Conservation (phyloP, 2,329 filamentous ascomycete genomes). For the Exophiala oligosperma region DNA sequence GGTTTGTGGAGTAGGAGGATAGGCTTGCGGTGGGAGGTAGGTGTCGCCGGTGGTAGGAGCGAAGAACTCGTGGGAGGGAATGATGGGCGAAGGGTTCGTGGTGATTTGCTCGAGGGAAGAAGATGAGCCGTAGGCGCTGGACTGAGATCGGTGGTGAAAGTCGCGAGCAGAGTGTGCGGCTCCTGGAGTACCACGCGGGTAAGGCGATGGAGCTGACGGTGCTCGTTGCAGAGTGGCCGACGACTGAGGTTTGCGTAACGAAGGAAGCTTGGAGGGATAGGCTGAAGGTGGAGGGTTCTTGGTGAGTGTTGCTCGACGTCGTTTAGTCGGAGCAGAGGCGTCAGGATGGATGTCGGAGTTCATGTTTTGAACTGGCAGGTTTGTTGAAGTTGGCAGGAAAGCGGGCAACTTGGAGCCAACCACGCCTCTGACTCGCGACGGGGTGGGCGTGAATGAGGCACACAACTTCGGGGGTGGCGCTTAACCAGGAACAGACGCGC, state of each 20-base stretch:
- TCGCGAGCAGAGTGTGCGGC: constrained; percentile 28
- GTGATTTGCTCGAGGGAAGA: constrained; percentile 48
- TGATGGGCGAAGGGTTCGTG: constrained; percentile 41
- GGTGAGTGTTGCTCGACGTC: constrained; percentile 27
- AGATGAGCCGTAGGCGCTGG: constrained; percentile 48
- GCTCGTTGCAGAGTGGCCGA: constrained; percentile 46
- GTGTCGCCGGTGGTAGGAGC: constrained; percentile 35
- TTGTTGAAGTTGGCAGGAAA: constrained; percentile 5
- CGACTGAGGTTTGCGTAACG: constrained; percentile 46
- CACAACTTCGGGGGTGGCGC: constrained; percentile 1
- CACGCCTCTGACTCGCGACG: not conserved
- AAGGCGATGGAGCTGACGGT: constrained; percentile 48
- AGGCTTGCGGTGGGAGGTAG: constrained; percentile 39
- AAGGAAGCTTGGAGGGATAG: constrained; percentile 35
- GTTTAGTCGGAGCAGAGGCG: constrained; percentile 19
- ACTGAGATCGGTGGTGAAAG: constrained; percentile 45
- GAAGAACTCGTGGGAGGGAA: constrained; percentile 34
- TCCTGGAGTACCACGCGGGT: constrained; percentile 38
- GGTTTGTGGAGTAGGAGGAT: constrained; percentile 32
- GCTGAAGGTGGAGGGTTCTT: constrained; percentile 46
- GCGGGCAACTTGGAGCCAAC: constrained; percentile 5
- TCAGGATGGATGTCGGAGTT: constrained; percentile 19
- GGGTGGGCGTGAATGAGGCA: not conserved
- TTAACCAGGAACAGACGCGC: constrained; percentile 4
- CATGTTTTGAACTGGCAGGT: constrained; percentile 19